These are phyloP conservation scores for Blattamonas nauphoetae DNA, from an alignment of 78 protist genomes.

Conservation along the genomic window DNA sequence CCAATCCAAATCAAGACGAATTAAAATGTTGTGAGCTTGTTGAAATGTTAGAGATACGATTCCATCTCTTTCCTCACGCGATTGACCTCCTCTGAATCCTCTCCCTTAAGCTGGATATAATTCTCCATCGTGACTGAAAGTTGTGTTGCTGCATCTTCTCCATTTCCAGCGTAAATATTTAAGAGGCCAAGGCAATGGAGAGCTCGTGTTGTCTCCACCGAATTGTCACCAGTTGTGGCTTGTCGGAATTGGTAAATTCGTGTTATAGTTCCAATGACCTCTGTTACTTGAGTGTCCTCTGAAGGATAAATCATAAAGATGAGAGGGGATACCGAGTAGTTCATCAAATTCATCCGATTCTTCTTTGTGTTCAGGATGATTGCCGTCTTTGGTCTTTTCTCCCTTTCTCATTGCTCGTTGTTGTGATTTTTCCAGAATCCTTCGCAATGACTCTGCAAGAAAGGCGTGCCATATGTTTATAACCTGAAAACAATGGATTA, in stretches of 20 bases:
- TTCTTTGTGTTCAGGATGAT: neutral
- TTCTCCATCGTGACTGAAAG: neutral
- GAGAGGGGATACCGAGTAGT: neutral
- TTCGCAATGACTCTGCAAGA: neutral
- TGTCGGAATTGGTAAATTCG: neutral
- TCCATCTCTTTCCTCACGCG: neutral
- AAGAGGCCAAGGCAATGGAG: neutral
- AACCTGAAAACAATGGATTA: neutral
- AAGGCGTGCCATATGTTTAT: neutral
- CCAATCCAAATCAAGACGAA: too few relatives aligned
- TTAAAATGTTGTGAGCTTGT: too few relatives aligned
- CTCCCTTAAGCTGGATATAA: neutral
- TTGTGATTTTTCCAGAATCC: neutral
- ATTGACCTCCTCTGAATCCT: neutral
- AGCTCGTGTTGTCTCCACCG: neutral
- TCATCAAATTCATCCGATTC: neutral
- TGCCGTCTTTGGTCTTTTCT: neutral
- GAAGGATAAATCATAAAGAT: neutral
- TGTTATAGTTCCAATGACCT: neutral
- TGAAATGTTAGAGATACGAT: neutral
- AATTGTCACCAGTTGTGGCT: neutral
- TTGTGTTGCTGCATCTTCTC: neutral
- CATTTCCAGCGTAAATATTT: neutral
- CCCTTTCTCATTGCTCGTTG: neutral
- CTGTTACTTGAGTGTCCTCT: constrained; percentile 4